A percentile compares a stretch with the other conserved stretches of the same genome.
Evolutionary conservation across 139 green algal genomes (phyloP).

Genomic region (Chlamydomonas eustigma): DNA sequence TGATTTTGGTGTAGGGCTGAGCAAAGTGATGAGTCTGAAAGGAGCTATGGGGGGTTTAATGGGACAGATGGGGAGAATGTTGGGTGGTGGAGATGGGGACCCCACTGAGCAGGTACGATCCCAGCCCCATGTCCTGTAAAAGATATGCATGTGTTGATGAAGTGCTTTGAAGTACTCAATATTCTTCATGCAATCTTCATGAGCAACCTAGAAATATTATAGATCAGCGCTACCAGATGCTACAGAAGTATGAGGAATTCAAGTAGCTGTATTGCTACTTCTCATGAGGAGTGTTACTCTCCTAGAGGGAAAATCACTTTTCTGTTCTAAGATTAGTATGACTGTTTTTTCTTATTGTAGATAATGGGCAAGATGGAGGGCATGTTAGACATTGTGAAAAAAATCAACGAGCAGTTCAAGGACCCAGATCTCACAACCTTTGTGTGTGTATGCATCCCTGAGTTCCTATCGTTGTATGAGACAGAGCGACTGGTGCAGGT

Average conservation of each 20-base stretch:
- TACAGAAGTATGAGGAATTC: too few species aligned
- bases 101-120: slow-evolving; percentile 14
- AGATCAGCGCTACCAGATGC: too few species aligned
- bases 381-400: slow-evolving; percentile 46
- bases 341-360: slow-evolving; percentile 9
- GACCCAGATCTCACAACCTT: slow-evolving; percentile 94
- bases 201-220: too few species aligned
- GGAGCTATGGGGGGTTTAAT: slow-evolving; percentile 73
- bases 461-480: slow-evolving; percentile 97
- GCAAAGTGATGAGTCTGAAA: slow-evolving; percentile 84
- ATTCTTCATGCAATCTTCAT: too few species aligned
- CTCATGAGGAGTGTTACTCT: too few species aligned
- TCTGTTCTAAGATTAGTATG: slow-evolving; percentile 5
- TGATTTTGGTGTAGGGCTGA: slow-evolving; percentile 49
- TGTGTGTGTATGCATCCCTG: slow-evolving; percentile 97
- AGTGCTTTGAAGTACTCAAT: too few species aligned
- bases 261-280: too few species aligned
- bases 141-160: too few species aligned
- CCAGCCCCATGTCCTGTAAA: too few species aligned
- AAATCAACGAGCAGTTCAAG: slow-evolving; percentile 81
- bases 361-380: slow-evolving; percentile 66
- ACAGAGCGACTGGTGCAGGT: slow-evolving; percentile 96
- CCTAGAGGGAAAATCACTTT: too few species aligned
- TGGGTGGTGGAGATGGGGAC: slow-evolving; percentile 23
- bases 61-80: slow-evolving; percentile 44